These are phyloP conservation scores for Fagus crenata DNA, from an alignment of 306 rosid genomes.

Conservation along the genomic window DNA sequence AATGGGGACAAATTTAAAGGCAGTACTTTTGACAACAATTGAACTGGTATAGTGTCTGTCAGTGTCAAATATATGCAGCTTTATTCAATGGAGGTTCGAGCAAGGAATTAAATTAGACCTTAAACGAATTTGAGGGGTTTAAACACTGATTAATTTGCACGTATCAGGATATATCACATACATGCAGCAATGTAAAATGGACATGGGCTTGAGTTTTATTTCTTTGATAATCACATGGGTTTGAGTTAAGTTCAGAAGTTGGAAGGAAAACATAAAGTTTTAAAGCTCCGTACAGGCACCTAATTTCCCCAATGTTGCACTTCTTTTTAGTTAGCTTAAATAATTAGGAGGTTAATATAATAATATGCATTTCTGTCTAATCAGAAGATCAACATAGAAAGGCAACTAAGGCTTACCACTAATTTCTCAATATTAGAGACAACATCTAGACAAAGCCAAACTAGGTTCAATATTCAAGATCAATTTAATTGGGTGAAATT, in stretches of 20 bases:
- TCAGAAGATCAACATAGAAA: constrained; percentile 40
- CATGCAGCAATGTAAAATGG: background rate
- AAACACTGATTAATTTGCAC: too few species aligned
- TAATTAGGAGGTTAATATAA: constrained; percentile 37
- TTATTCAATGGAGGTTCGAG: too few species aligned
- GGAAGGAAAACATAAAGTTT: constrained; percentile 7
- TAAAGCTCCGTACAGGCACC: constrained; percentile 6
- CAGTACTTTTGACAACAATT: too few species aligned
- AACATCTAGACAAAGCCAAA: constrained; percentile 31
- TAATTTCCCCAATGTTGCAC: constrained; percentile 11
- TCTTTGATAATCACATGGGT: too few species aligned
- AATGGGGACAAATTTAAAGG: too few species aligned
- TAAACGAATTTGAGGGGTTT: too few species aligned
- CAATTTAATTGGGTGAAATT: constrained; percentile 1
- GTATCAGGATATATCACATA: background rate
- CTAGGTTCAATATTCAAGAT: constrained; percentile 6
- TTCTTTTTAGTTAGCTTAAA: constrained; percentile 24
- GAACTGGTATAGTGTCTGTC: too few species aligned
- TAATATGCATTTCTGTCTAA: constrained; percentile 33
- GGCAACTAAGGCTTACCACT: constrained; percentile 26
- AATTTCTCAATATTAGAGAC: constrained; percentile 23
- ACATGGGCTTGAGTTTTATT: too few species aligned
- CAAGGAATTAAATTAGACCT: too few species aligned
- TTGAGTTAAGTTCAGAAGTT: background rate
- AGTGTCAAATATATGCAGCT: too few species aligned